Base-by-base conservation (phyloP, 257 asterid species). In the Solanum virginianum region DNA sequence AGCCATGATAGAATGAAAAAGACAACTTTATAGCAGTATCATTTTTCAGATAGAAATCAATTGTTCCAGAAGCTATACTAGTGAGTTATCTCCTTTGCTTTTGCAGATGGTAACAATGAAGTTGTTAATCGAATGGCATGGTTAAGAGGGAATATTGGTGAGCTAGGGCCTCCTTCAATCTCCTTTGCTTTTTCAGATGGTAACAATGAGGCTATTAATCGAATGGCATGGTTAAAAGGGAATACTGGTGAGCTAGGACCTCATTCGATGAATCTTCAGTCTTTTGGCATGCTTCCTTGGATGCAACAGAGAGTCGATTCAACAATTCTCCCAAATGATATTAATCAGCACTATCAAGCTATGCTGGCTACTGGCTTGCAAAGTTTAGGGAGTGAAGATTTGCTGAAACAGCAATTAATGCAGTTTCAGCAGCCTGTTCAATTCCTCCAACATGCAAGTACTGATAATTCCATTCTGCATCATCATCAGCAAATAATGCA, bases 251-350 rank as follows among this genome's bases (percentile, higher is more conserved):
- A 93, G 83, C 94, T 88, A 88, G 98, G 97, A 75, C 91, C 91
- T 87, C 93, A 90, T 83, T 85, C 98, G 22, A 65, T 91, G 88
- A 94, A 93, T 80, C 92, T 92, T 80, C 96, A 90, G 79, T 88
- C 99, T 63, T 88, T 84, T 14, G 96, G 98, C 59, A 91, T 93
- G 97, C 84, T 89, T 65, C 98, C 98, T 7, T 93, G 93, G 95
- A 92, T 93, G 95, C 98, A 93, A 87, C 98, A 96, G 93, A 90
- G 97, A 81, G 85, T 91, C 6, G 98, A 95, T 85, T 95, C 97
- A 0, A 68, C 89, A n/a, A 83, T 88, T 90, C 70, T 89, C 63
- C 93, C 92, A 56, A 93, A 87, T 49, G 98, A 96, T 86, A 91
- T 94, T 29, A 88, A 91, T 72, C 97, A 93, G 91, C 99, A 92